Base-by-base conservation (phyloP, 495 filamentous ascomycete species). In the Pseudoneurospora amorphoporcata region DNA sequence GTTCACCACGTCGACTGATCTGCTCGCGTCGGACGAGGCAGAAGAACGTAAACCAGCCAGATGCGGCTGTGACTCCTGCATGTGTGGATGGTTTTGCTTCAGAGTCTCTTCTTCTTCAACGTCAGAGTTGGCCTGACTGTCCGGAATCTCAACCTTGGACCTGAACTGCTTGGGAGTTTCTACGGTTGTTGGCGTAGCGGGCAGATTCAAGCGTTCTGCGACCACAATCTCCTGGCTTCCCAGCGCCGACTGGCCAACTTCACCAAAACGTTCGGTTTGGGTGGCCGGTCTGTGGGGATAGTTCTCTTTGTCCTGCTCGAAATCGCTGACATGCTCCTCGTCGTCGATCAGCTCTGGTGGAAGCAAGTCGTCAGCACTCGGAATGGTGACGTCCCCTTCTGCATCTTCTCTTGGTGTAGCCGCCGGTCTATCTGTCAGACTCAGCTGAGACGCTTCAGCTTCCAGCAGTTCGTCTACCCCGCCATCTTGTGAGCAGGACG, bases 221-320 rank as follows among this genome's bases (percentile, higher is more conserved):
- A 80, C 75, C 37, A 87, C 83, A 17, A 72, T 83, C 39, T 83
- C 85, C 17, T 82, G 83, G 80, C 90, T 94, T 29, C 88, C 86
- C 4, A 95, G 78, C 12, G 88, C 90, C 8, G 92, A 92, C 14
- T 84, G 79, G 37, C 88, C 88, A 69, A 97, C 90, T 79, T 97
- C 93, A 1, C 94, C 94, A 82, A 95, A 84, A 39, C 90, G 88
- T 69, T 82, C 81, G 14, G 79, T 73, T 80, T 83, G 76, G 43
- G 80, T 73, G 68, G 81, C 78, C 43, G 73, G 47, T 32, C 82
- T 77, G 72, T 81, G 77, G 12, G 79, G 81, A 53, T 83, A 77
- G 70, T 85, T 84, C 61, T 84, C 82, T 40, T 84, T 84, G 70
- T 82, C 79, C 2, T 78, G 78, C 42, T 83, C 83, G 39, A 76